Percentiles rank a stretch among this genome's conserved stretches.
Conservation (phyloP, 768 basidiomycete species). For the Lentinula lateritia region DNA sequence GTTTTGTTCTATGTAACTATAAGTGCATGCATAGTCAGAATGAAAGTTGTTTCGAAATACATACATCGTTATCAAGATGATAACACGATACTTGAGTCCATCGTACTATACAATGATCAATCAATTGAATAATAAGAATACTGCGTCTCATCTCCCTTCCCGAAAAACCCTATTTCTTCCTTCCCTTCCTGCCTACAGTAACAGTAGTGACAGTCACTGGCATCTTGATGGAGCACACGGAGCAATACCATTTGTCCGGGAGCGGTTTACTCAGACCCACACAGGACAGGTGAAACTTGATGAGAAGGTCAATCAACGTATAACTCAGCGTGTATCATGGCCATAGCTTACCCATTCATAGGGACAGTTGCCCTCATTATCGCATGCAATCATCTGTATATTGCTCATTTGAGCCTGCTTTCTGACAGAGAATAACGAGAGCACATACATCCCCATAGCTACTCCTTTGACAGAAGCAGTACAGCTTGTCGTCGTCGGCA, state of each 20-base stretch:
- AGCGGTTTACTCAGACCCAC: conserved; percentile 46
- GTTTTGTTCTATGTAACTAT: no score
- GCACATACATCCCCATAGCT: conserved; percentile 44
- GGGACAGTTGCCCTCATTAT: conserved; percentile 57
- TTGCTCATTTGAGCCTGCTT: not conserved
- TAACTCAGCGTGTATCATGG: not conserved
- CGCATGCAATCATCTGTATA: conserved; percentile 65
- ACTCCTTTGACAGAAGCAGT: conserved; percentile 48
- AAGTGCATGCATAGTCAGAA: no score
- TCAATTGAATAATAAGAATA: not conserved
- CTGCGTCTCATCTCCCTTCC: not conserved
- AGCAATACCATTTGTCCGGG: conserved; percentile 48
- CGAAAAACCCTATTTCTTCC: not conserved
- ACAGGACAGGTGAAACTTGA: conserved; percentile 58
- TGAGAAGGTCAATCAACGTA: not conserved
- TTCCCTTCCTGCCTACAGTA: conserved; percentile 1
- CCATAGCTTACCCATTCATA: conserved; percentile 59
- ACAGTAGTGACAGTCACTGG: conserved; percentile 7
- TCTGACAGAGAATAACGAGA: not conserved
- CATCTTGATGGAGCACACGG: conserved; percentile 26
- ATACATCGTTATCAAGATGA: no score
- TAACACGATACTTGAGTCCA: no score
- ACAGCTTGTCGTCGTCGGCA: conserved; percentile 42
- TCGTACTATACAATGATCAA: not conserved
- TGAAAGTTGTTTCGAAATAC: no score